Base-by-base conservation (phyloP, 805 yeast genomes). In the Schwanniomyces sp. region DNA sequence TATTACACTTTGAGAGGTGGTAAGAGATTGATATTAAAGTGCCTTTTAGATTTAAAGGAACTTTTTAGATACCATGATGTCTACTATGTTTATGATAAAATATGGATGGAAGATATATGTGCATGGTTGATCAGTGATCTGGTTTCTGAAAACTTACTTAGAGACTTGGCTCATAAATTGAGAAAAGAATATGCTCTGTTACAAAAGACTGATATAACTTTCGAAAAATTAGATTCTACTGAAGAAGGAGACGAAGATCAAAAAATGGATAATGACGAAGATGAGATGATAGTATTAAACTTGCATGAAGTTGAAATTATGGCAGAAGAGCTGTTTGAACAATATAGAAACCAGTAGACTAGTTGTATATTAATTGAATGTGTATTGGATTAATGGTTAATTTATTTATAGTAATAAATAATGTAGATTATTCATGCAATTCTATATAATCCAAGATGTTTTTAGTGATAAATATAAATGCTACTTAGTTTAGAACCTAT, bases 21-120 rank as follows among this genome's bases (percentile, higher is more conserved):
- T 1, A 85, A 84, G 57, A 70, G 87, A 42, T 74, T 78, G 11
- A 76, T 91, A 0, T 68, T 91, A 30, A 78, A 80, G 53, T 70
- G 78, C 1, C 59, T 92, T 21, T 66, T 91, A 27, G 80, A 78
- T 7, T 64, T 82, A 12, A 78, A 87, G 53, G 92, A 87, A 59
- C 67, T 87, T 9, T 91, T 91, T 64, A 75, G 96, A 49, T 86
- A 70, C 59, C 96, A 90, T 60, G 96, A 90, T 58, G 78, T 86
- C 17, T 90, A 90, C 62, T 88, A 90, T 60, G 90, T 89, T 5
- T 91, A 91, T 62, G 87, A 87, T 59, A 82, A 81, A 59, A 76
- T 91, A 0, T 76, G 88, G 73, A 54, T 90, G 5, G 90, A 87
- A 56, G 97, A 91, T 62, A 70, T 89, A 52, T 76, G 88, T 48